Evolutionary conservation across 2,329 filamentous ascomycete species (phyloP).

Genomic region (Penicillium sp.): DNA sequence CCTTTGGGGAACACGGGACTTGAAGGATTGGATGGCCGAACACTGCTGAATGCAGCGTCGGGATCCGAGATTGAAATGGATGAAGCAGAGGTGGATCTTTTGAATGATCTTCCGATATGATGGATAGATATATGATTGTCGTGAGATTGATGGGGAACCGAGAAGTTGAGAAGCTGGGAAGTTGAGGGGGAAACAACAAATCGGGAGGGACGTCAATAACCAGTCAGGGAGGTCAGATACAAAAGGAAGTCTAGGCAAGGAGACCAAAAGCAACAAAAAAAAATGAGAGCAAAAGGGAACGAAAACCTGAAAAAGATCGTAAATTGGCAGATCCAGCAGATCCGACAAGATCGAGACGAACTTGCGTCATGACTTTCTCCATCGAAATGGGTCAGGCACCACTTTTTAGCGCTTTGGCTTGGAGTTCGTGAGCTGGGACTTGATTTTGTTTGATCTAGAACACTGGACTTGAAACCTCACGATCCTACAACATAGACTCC

Average conservation of each 20-base stretch:
- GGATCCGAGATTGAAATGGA: constrained; percentile 18
- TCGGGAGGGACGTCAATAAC: neutral
- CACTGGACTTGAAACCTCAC: no score
- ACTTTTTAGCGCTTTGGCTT: neutral
- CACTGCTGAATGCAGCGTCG: constrained; percentile 27
- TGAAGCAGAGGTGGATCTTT: constrained; percentile 13
- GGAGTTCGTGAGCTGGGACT: no score
- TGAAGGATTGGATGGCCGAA: constrained; percentile 18
- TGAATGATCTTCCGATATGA: constrained; percentile 1
- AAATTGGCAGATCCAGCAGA: constrained; percentile 8
- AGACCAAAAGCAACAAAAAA: constrained; percentile 1
- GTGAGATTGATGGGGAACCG: neutral
- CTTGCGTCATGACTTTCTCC: constrained; percentile 29
- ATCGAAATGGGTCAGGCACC: constrained; percentile 17
- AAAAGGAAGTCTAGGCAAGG: constrained; percentile 1
- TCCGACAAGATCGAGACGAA: constrained; percentile 12
- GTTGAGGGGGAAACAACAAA: constrained; percentile 4
- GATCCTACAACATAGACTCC: no score
- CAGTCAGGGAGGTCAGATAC: constrained; percentile 2
- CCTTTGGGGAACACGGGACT: neutral
- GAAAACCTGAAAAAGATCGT: neutral
- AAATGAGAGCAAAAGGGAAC: constrained; percentile 1
- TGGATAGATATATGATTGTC: neutral
- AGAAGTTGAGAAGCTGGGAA: neutral
- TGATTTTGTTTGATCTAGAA: no score